A percentile compares a stretch with the other conserved stretches of the same genome.
Conservation (phyloP, 2,329 filamentous ascomycete species). For the Bimuria novae-zelandiae region DNA sequence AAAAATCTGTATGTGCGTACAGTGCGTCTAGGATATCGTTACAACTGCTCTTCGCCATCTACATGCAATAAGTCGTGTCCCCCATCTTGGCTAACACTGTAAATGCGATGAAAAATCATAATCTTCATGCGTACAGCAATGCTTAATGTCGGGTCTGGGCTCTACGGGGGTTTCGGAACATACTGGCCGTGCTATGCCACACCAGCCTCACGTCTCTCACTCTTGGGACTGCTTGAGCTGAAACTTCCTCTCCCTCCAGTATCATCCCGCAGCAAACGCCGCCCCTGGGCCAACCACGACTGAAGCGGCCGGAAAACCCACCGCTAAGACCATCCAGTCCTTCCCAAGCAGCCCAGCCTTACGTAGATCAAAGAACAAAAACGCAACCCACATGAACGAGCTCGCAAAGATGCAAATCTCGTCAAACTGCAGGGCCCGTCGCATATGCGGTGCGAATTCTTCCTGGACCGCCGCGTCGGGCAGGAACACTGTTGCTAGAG, state of each 20-base stretch:
- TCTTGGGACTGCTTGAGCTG: slow-evolving; percentile 1
- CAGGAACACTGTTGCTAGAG: slow-evolving; percentile 1
- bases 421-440: slow-evolving; percentile 1
- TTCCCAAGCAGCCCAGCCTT: neutral
- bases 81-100: too few species aligned
- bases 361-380: neutral
- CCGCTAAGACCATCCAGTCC: neutral
- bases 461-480: neutral
- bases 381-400: slow-evolving; percentile 1
- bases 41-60: too few species aligned
- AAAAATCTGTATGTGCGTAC: too few species aligned
- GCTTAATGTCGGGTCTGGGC: too few species aligned
- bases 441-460: slow-evolving; percentile 1
- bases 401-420: neutral
- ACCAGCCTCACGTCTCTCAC: neutral
- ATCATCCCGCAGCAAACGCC: slow-evolving; percentile 1
- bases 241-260: slow-evolving; percentile 4
- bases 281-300: neutral
- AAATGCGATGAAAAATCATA: too few species aligned
- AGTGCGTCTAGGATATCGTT: too few species aligned
- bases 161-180: too few species aligned
- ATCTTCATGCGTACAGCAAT: too few species aligned
- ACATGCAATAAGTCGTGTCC: too few species aligned
- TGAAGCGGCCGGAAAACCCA: neutral
- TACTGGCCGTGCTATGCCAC: too few species aligned